Base-by-base conservation (phyloP, 75 land plant genomes). In the Pinus taeda region DNA sequence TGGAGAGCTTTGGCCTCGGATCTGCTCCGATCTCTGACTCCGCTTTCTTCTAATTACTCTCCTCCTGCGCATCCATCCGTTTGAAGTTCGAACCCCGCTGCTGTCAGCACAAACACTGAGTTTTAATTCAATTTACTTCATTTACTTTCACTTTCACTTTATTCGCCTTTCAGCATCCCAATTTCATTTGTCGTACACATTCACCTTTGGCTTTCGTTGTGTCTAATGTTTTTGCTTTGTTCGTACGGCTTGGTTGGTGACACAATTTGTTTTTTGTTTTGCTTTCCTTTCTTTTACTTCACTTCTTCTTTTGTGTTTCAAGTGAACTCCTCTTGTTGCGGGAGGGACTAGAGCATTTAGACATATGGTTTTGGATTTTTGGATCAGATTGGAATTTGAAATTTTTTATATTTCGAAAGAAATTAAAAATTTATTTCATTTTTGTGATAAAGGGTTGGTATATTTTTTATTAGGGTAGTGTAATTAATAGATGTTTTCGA, bases 1-100 rank as follows among this genome's bases (percentile, higher is more conserved):
- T n/a, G 3, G 45, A 15, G 22, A 11, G 72, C 39, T 42, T 69
- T 24, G 55, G 42, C 6, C 72, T 69, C 55, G 14, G 53, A 39
- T 21, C 72, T 69, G 55, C 20, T 42, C 72, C 13, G 72, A 69
- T 69, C 53, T 69, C 26, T 33, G 55, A 39, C 71, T 39, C 22
- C 18, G 2, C 39, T 67, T 20, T 39, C 22, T 42, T 69, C 49
- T 69, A 69, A 18, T 69, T 11, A 3, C 22, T 9, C 55, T 49
- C 53, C 55, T 69, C 53, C 55, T 69, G 15, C 72, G 53, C 17
- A 4, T 67, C 49, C 45, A 37, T 69, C n/a, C 70, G 55, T 49
- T 49, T 11, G 55, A 45, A 49, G 55, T 9, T 49, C 55, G 55
- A 36, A 15, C 17, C 36, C 42, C 30, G 20, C 37, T 17, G 18